Conservation (phyloP, 345 rosid species). For the Bruguiera parviflora region DNA sequence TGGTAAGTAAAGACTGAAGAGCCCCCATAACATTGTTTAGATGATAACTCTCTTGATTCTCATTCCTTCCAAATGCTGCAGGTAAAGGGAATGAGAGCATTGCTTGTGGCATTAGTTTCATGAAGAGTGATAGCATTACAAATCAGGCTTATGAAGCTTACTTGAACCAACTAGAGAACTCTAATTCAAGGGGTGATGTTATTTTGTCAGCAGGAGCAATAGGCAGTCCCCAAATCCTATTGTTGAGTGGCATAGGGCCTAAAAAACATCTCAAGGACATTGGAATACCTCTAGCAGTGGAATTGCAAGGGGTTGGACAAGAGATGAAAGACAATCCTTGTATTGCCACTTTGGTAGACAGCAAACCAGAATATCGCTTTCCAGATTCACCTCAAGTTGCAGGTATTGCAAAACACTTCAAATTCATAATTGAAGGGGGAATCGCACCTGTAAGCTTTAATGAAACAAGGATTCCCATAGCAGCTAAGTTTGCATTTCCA, state of each 20-base stretch:
- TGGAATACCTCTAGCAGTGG: slow-evolving; percentile 38
- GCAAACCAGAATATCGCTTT: slow-evolving; percentile 29
- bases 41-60: slow-evolving; percentile 4
- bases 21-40: not conserved
- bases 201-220: slow-evolving; percentile 63
- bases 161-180: slow-evolving; percentile 33
- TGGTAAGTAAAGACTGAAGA: slow-evolving; percentile 17
- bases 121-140: slow-evolving; percentile 46
- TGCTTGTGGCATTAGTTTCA: slow-evolving; percentile 55
- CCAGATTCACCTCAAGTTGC: slow-evolving; percentile 55
- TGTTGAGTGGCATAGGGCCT: slow-evolving; percentile 64
- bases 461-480: slow-evolving; percentile 48
- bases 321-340: slow-evolving; percentile 68
- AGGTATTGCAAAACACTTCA: slow-evolving; percentile 45
- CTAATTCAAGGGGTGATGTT: slow-evolving; percentile 40
- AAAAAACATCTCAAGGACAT: slow-evolving; percentile 37
- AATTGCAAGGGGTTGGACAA: slow-evolving; percentile 48
- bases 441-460: slow-evolving; percentile 45
- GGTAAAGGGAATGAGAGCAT: slow-evolving; percentile 36
- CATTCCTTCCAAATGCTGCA: slow-evolving; percentile 18
- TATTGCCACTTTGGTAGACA: slow-evolving; percentile 43
- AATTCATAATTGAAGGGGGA: slow-evolving; percentile 44
- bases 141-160: slow-evolving; percentile 45
- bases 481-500: slow-evolving; percentile 65
- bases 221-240: slow-evolving; percentile 63